A percentile compares a stretch with the other conserved stretches of the same genome.
phyloP scores from a whole-genome alignment of 768 basidiomycete genomes.

The Agrocybe pediades region DNA sequence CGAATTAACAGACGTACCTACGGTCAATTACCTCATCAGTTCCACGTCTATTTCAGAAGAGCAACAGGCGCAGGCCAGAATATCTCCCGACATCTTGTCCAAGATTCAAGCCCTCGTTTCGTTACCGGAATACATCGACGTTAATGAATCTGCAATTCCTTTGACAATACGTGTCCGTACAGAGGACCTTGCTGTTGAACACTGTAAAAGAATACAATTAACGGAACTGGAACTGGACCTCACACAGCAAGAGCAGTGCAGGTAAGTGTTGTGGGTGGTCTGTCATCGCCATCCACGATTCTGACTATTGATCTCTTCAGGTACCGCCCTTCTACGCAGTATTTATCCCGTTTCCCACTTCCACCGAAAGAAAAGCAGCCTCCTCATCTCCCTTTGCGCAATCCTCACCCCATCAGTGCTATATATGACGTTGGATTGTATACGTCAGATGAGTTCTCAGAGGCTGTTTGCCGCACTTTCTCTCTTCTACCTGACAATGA shows the following conservation, averaged over 20 bases:
- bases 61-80: conserved; percentile 24
- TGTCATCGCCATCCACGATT: background rate
- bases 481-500: conserved; percentile 52
- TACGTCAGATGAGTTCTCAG: conserved; percentile 18
- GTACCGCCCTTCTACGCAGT: conserved; percentile 40
- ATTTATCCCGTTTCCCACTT: conserved; percentile 51
- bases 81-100: conserved; percentile 56
- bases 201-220: conserved; percentile 59
- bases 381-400: conserved; percentile 57
- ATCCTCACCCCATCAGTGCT: conserved; percentile 56
- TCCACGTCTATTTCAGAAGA: conserved; percentile 26
- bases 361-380: conserved; percentile 62
- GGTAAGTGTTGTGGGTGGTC: conserved; percentile 43
- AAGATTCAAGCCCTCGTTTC: conserved; percentile 68
- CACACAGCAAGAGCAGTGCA: conserved; percentile 64
- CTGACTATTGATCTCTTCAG: conserved; percentile 29
- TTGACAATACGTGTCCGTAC: conserved; percentile 64
- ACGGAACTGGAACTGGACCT: conserved; percentile 57
- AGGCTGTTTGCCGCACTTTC: conserved; percentile 36
- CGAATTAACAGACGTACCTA: conserved; percentile 33
- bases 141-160: conserved; percentile 49
- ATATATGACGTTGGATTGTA: conserved; percentile 51
- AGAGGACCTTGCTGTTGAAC: conserved; percentile 44
- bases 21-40: conserved; percentile 46
- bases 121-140: conserved; percentile 55